Conservation (phyloP, 805 yeast genomes). For the Cyberlindnera mississippiensis region DNA sequence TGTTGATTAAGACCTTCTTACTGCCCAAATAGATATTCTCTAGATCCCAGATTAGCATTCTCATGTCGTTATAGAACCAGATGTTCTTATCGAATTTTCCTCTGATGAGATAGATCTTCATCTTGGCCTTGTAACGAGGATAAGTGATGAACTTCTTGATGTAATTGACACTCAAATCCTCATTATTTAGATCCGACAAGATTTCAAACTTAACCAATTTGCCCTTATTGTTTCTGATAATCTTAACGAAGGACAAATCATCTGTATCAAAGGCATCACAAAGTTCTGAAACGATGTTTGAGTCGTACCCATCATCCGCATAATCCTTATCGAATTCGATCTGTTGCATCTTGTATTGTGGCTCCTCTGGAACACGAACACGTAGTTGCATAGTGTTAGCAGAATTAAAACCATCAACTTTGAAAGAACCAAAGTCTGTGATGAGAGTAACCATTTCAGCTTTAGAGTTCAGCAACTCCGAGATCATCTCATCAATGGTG, state of each 20-base stretch:
- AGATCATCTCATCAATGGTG: constrained; percentile 24
- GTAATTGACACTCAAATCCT: constrained; percentile 18
- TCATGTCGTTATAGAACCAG: constrained; percentile 29
- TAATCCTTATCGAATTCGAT: constrained; percentile 24
- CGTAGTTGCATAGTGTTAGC: constrained; percentile 18
- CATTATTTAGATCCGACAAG: constrained; percentile 13
- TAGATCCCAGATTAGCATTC: constrained; percentile 29
- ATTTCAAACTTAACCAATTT: constrained; percentile 36
- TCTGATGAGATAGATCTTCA: constrained; percentile 36
- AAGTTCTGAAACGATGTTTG: constrained; percentile 18
- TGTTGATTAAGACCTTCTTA: constrained; percentile 25
- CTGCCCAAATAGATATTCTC: constrained; percentile 17
- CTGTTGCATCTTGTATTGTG: constrained; percentile 11
- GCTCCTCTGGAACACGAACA: constrained; percentile 12
- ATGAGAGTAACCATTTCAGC: constrained; percentile 13
- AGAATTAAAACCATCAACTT: constrained; percentile 7
- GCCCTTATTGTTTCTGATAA: constrained; percentile 37
- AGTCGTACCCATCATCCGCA: constrained; percentile 14
- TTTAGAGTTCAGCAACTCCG: constrained; percentile 17
- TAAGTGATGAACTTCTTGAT: constrained; percentile 38
- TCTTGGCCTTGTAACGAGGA: constrained; percentile 42
- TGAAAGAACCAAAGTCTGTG: constrained; percentile 13
- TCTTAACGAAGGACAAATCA: constrained; percentile 33
- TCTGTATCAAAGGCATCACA: constrained; percentile 16
- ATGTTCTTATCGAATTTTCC: constrained; percentile 24